Conservation (phyloP, 768 basidiomycete genomes). For the Agaricus subrufescens region DNA sequence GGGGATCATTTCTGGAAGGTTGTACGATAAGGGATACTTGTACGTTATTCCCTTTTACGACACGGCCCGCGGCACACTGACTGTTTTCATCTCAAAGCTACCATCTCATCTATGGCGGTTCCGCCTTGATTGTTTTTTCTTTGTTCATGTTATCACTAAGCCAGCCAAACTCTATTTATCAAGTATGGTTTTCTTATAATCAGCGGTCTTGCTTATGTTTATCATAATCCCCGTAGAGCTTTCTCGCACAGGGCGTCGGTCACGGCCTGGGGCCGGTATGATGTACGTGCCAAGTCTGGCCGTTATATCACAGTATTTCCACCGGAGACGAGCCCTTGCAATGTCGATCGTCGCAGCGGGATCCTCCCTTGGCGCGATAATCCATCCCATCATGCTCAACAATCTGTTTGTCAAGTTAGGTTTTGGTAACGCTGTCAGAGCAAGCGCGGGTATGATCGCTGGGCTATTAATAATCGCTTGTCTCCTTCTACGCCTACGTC, state of each 20-base stretch:
- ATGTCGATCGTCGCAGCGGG: slow-evolving; percentile 32
- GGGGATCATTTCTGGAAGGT: slow-evolving; percentile 21
- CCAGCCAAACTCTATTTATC: slow-evolving; percentile 24
- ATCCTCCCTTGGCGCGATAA: slow-evolving; percentile 24
- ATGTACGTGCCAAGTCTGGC: slow-evolving; percentile 40
- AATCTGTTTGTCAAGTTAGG: slow-evolving; percentile 26
- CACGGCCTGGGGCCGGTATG: slow-evolving; percentile 39
- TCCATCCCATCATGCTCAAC: slow-evolving; percentile 52
- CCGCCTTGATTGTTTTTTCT: slow-evolving; percentile 22
- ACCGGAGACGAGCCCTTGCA: slow-evolving; percentile 34
- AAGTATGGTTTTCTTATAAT: slow-evolving; percentile 13
- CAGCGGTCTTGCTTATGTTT: not conserved
- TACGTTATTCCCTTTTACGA: slow-evolving; percentile 7
- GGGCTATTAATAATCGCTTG: slow-evolving; percentile 13
- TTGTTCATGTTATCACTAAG: slow-evolving; percentile 29
- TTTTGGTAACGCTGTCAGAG: slow-evolving; percentile 14
- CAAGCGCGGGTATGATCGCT: slow-evolving; percentile 15
- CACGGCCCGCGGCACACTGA: not conserved
- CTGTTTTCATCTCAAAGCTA: slow-evolving; percentile 14
- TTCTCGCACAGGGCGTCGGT: slow-evolving; percentile 45
- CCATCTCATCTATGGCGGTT: slow-evolving; percentile 23
- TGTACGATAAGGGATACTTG: slow-evolving; percentile 26
- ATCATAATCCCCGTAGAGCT: slow-evolving; percentile 21
- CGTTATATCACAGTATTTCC: slow-evolving; percentile 43
- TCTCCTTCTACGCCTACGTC: slow-evolving; percentile 7